Evolutionary conservation across 768 basidiomycete genomes (phyloP).

Genomic region (Fomitopsis serialis): DNA sequence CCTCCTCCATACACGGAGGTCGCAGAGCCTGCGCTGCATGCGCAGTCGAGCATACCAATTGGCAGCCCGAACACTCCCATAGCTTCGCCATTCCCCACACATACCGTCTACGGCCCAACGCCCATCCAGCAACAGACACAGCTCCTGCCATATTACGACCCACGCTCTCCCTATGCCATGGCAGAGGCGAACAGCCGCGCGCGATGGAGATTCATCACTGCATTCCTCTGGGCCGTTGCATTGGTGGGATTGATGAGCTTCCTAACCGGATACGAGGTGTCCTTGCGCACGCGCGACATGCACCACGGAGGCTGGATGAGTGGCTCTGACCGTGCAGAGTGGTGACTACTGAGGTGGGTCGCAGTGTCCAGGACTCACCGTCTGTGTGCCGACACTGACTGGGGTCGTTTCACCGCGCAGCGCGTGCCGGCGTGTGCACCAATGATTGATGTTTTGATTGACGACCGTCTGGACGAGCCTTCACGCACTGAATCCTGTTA

Average conservation of each 20-base stretch:
- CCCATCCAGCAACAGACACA: slow-evolving; percentile 32
- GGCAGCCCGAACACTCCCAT: slow-evolving; percentile 5
- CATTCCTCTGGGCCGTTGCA: slow-evolving; percentile 32
- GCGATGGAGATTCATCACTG: slow-evolving; percentile 38
- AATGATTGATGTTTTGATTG: background rate
- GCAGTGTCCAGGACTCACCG: background rate
- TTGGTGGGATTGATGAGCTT: slow-evolving; percentile 26
- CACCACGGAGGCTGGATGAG: background rate
- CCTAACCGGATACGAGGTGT: slow-evolving; percentile 19
- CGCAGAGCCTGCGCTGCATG: slow-evolving; percentile 1
- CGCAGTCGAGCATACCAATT: background rate
- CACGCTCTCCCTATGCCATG: slow-evolving; percentile 32
- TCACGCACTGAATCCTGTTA: background rate
- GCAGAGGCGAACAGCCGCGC: slow-evolving; percentile 34
- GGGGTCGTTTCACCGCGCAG: background rate
- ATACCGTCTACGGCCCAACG: slow-evolving; percentile 32
- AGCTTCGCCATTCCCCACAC: slow-evolving; percentile 10
- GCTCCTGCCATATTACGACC: slow-evolving; percentile 41
- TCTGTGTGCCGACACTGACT: background rate
- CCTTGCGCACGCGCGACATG: background rate
- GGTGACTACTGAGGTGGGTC: background rate
- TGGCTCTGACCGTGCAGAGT: background rate
- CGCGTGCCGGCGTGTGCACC: background rate
- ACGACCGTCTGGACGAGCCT: background rate
- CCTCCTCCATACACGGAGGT: slow-evolving; percentile 22